Evolutionary conservation across 805 yeast species (phyloP), one percentile per base, ranked within the genome.

Genomic region (Kockiozyma suomiensis): DNA sequence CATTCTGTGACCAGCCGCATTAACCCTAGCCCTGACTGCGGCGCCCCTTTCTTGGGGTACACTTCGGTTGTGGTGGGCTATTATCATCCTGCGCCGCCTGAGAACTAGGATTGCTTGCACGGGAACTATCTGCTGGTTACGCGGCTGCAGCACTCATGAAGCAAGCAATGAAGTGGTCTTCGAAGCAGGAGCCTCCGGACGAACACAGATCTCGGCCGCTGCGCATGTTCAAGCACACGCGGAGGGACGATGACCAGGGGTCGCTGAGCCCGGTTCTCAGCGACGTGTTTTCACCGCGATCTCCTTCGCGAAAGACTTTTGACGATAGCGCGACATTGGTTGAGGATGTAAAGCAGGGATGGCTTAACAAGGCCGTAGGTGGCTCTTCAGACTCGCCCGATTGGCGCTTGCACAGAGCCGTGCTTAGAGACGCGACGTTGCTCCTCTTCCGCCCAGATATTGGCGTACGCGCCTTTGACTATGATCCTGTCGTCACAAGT

Each of bases 381-480:
- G 1, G 40, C 23, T 10, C 61, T 10, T 33, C 65, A 19, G 40
- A 33, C 15, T 55, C 26, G 21, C 57, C 60, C 4, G 56, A 59
- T 66, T 80, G 72, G 75, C 75, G 81, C 59, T 71, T 89, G 33
- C 82, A 77, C 58, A 78, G 86, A 52, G 90, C 87, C 0, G 89
- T 85, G 68, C 74, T 91, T 58, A 82, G 80, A 67, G 96, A 96
- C 19, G 82, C 91, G 1, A 76, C 78, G 45, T 73, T 91, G 54
- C 77, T 79, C 55, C 72, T 91, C 17, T 88, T 82, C 75, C 86
- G 83, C 70, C 79, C 84, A 26, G 83, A 77, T 28, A 57, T 83
- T 28, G 79, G 75, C 30, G 79, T 79, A 26, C 78, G 75, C 32
- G 62, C 69, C 23, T 73, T 73, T 58, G 76, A 72, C 54, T 65